Percentiles rank a stretch among this genome's conserved stretches.
Conservation (phyloP, 192 early-diverging fungal species). For the Funneliformis geosporum region DNA sequence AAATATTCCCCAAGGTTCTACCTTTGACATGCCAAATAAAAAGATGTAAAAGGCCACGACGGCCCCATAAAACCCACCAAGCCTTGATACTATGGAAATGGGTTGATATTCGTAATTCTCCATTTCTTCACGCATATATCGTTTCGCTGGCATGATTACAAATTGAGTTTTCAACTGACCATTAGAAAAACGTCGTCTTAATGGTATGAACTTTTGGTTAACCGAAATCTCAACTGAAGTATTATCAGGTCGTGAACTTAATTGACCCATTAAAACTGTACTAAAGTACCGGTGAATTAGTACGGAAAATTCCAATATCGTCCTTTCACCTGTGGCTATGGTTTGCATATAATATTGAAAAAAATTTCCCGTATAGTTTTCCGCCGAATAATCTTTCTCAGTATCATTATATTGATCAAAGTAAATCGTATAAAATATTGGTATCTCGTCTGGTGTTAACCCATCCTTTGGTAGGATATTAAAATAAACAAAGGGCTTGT, state of each 20-base stretch:
- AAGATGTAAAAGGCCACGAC: not conserved
- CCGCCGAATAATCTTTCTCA: not conserved
- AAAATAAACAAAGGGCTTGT: not conserved
- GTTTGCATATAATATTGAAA: not conserved
- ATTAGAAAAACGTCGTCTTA: too few relatives aligned
- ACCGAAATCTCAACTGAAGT: not conserved
- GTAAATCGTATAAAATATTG: not conserved
- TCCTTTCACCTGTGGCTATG: not conserved
- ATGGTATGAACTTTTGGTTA: not conserved
- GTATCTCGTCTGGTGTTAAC: not conserved
- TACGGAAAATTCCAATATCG: not conserved
- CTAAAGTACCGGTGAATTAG: not conserved
- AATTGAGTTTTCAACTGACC: not conserved
- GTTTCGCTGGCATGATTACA: not conserved
- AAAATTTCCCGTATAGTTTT: too few relatives aligned
- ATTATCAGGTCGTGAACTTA: not conserved
- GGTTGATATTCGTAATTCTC: not conserved
- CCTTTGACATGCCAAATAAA: constrained; percentile 4
- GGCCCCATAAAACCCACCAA: constrained; percentile 2
- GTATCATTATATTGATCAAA: not conserved
- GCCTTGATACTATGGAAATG: not conserved
- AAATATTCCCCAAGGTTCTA: not conserved
- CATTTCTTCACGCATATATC: not conserved
- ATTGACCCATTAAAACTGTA: not conserved
- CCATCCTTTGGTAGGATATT: not conserved